Base-by-base conservation (phyloP, 805 yeast genomes). In the Barnettozyma californica region DNA sequence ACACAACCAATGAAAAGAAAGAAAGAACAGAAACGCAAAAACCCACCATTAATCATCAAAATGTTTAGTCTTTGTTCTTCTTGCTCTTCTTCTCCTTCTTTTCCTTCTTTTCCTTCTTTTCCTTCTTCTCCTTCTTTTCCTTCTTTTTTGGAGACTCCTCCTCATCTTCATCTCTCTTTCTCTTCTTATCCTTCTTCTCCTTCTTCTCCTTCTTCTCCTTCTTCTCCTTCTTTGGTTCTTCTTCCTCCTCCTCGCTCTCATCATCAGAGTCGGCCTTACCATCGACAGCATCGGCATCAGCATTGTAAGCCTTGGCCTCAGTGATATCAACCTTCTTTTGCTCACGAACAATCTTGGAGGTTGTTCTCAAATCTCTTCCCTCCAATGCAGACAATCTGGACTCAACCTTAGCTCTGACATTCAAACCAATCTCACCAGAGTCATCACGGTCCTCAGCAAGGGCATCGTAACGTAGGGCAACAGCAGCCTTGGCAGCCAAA, bases 401-500 rank as follows among this genome's bases (percentile, higher is more conserved):
- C 74, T 94, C 99, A 61, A 94, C 92, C 77, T 89, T 90, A 58
- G 88, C 82, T 74, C 99, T 84, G 58, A 87, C 92, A 58, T 83
- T 85, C 59, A 88, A 76, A 64, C 99, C 99, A 63, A 91, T 78
- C 60, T 91, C 95, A 55, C 97, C 97, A 54, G 88, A 80, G 64
- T 94, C 98, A 60, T 89, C 95, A 71, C 97, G 83, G 62, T 94
- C 98, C 75, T 94, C 99, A 56, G 97, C 85, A 53, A 94, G 76
- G 29, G 97, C 96, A 74, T 94, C 99, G 69, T 87, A 92, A 77
- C 99, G 87, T 60, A 92, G 76, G 53, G 97, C 87, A 62, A 94
- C 95, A 48, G 99, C 95, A 58, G 97, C 96, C 76, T 94, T 94
- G 51, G 98, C 98, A 61, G 99, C 99, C 56, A 94, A 80, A 59